Conservation (phyloP, 2,329 filamentous ascomycete genomes). For the Colletotrichum sp. region DNA sequence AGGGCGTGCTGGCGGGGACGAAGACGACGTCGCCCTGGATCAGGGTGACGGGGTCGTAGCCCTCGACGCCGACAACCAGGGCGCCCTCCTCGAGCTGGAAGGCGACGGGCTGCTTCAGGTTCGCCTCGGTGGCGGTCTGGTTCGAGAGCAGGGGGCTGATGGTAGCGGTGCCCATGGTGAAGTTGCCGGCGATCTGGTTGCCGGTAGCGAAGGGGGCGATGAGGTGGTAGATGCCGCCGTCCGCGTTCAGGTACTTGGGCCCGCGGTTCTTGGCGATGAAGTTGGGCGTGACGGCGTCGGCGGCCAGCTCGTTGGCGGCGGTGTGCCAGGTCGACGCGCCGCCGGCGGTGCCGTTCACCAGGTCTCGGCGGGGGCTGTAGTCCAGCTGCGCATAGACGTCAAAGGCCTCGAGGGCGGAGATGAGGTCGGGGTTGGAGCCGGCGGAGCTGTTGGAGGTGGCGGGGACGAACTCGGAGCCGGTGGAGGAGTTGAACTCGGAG, state of each 20-base stretch:
- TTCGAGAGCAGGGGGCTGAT: slow-evolving; percentile 24
- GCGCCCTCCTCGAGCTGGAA: slow-evolving; percentile 31
- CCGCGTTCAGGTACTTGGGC: slow-evolving; percentile 45
- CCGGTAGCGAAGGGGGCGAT: slow-evolving; percentile 47
- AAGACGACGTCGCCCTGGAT: slow-evolving; percentile 31
- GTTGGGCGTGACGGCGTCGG: slow-evolving; percentile 36
- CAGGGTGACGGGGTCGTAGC: slow-evolving; percentile 25
- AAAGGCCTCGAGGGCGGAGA: slow-evolving; percentile 39
- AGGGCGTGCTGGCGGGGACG: slow-evolving; percentile 23
- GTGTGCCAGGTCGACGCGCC: slow-evolving; percentile 39
- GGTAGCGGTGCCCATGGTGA: slow-evolving; percentile 48
- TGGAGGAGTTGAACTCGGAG: slow-evolving; percentile 37
- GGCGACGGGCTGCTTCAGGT: slow-evolving; percentile 11
- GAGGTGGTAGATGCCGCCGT: slow-evolving; percentile 42
- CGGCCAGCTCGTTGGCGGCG: slow-evolving; percentile 36
- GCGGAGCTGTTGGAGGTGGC: slow-evolving; percentile 5
- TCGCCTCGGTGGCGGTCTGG: background rate
- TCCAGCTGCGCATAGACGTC: slow-evolving; percentile 48
- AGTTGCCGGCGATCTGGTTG: slow-evolving; percentile 42
- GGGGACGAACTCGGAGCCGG: slow-evolving; percentile 25
- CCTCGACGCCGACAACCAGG: slow-evolving; percentile 24
- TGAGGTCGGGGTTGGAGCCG: slow-evolving; percentile 30
- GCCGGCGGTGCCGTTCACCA: slow-evolving; percentile 45
- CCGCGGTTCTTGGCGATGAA: slow-evolving; percentile 51
- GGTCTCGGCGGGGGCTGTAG: slow-evolving; percentile 42